These are phyloP conservation scores for Picea abies DNA, from an alignment of 83 land plant species.

Conservation along the genomic window DNA sequence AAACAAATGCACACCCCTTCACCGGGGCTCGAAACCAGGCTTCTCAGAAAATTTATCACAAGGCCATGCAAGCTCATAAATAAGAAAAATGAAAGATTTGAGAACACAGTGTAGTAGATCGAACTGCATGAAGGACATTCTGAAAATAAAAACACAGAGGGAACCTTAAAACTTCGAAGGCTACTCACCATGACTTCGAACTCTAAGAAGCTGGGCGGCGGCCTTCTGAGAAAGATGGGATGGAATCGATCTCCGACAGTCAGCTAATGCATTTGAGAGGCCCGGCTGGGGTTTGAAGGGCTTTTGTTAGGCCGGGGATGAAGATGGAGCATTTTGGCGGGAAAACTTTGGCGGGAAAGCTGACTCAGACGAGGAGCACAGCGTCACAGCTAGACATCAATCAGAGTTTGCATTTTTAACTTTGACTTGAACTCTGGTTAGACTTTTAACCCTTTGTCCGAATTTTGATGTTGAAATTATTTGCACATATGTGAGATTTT, in stretches of 20 bases:
- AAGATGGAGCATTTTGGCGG: not conserved
- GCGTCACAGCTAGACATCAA: no score
- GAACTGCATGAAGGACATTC: not conserved
- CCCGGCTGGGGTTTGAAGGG: not conserved
- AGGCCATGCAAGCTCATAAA: not conserved
- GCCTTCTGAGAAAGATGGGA: not conserved
- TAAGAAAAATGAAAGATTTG: not conserved
- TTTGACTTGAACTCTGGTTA: no score
- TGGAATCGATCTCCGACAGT: not conserved
- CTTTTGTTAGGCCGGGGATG: not conserved
- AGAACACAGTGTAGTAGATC: not conserved
- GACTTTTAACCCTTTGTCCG: no score
- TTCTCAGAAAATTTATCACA: no score
- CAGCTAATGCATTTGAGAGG: not conserved
- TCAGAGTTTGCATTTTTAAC: no score
- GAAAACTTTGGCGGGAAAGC: constrained; percentile 12
- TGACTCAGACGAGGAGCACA: not conserved
- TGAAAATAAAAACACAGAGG: no score
- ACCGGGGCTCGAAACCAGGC: no score
- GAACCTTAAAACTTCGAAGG: not conserved
- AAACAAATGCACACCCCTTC: no score
- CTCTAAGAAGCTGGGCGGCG: no score
- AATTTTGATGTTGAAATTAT: no score
- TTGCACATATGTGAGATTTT: no score
- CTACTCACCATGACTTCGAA: not conserved